These are phyloP conservation scores for Solanum habrochaites DNA, from an alignment of 257 asterid genomes.

Conservation along the genomic window DNA sequence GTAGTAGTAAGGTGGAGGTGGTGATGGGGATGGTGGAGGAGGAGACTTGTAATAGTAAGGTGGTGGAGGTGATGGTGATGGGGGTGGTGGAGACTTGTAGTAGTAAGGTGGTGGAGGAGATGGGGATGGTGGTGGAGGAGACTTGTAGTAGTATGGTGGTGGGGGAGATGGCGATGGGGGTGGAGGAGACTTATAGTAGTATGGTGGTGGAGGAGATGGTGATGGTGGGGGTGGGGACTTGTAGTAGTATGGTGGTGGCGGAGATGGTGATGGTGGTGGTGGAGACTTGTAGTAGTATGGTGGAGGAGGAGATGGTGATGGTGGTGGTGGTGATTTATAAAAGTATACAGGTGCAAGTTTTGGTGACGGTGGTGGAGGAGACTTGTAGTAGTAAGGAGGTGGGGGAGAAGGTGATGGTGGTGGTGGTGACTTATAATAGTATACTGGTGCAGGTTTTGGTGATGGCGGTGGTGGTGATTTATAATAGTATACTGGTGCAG, in stretches of 20 bases:
- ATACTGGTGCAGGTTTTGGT: rapidly evolving
- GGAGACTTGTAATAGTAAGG: constrained; percentile 6
- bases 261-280: neutral
- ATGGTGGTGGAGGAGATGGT: neutral
- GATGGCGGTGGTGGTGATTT: neutral
- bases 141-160: neutral
- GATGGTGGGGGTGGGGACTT: neutral
- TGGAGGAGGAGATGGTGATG: neutral
- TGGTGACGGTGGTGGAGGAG: neutral
- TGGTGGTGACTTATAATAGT: neutral
- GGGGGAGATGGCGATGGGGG: neutral
- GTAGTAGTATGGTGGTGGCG: neutral
- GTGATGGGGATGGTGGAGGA: neutral
- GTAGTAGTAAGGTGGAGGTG: neutral
- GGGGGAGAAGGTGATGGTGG: neutral
- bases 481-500: neutral
- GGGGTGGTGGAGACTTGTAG: constrained; percentile 12
- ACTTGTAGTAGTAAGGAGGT: neutral
- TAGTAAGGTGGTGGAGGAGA: neutral
- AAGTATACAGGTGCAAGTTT: neutral
- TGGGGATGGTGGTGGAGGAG: constrained; percentile 3
- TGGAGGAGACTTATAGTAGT: neutral
- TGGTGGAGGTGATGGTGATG: neutral
- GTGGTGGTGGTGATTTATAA: neutral
- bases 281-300: neutral